Percentiles rank a stretch among this genome's conserved stretches.
Conservation (phyloP, 1,284 basidiomycete species). For the Apiotrichum gamsii region DNA sequence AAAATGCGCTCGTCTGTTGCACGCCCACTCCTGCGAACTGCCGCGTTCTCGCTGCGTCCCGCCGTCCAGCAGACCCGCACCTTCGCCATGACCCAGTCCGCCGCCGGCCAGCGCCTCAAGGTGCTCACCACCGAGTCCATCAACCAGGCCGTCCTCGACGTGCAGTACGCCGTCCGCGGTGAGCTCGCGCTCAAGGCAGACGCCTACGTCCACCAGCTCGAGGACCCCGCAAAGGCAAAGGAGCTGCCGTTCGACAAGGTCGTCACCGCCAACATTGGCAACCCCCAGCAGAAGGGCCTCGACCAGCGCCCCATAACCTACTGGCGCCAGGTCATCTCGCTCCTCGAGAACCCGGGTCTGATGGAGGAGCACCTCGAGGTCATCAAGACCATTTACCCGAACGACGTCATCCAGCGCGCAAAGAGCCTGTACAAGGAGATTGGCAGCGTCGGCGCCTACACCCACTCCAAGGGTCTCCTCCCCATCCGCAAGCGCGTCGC, state of each 20-base stretch:
- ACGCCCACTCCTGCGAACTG: neutral
- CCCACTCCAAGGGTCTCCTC: conserved; percentile 88
- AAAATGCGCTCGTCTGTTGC: neutral
- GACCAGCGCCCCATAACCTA: conserved; percentile 93
- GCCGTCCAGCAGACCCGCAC: neutral
- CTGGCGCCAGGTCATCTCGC: conserved; percentile 65
- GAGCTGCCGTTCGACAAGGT: conserved; percentile 77
- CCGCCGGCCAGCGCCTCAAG: conserved; percentile 6
- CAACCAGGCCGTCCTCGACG: conserved; percentile 79
- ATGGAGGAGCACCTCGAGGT: conserved; percentile 62
- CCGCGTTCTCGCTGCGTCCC: no score
- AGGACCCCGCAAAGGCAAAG: conserved; percentile 50
- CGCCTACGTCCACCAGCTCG: conserved; percentile 65
- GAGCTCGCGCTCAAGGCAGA: conserved; percentile 94
- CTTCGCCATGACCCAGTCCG: conserved; percentile 6
- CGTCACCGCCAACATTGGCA: conserved; percentile 95
- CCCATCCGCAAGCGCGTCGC: conserved; percentile 84
- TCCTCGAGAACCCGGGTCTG: conserved; percentile 87
- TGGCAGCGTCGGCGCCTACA: conserved; percentile 92
- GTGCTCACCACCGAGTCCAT: conserved; percentile 41
- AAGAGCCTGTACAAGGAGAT: conserved; percentile 75
- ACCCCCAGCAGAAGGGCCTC: conserved; percentile 91
- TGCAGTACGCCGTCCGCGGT: conserved; percentile 95
- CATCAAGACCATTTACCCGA: conserved; percentile 64
- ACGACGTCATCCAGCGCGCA: conserved; percentile 78